These are phyloP conservation scores for Alloteropsis semialata DNA, from an alignment of 176 grass and related monocot species.

Conservation along the genomic window DNA sequence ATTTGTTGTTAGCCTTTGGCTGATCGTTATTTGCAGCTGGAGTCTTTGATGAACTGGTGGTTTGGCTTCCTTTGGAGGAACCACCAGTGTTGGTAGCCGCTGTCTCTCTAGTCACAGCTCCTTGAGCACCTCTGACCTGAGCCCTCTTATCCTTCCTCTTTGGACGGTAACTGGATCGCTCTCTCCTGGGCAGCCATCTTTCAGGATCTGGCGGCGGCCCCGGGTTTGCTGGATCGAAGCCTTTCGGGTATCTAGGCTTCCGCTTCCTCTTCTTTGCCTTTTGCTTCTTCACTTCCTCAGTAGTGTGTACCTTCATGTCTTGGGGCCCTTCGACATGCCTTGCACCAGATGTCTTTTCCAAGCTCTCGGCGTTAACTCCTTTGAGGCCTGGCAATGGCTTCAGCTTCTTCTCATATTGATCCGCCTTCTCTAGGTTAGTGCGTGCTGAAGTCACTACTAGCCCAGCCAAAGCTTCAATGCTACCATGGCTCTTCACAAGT, in stretches of 20 bases:
- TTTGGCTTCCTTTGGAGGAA: constrained; percentile 18
- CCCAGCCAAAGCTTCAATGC: constrained; percentile 71
- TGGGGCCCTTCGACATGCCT: constrained; percentile 61
- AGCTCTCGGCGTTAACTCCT: constrained; percentile 63
- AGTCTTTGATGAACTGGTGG: constrained; percentile 40
- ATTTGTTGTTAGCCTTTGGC: constrained; percentile 51
- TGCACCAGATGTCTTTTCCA: constrained; percentile 84
- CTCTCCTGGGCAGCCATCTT: constrained; percentile 90
- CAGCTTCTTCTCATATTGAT: constrained; percentile 82
- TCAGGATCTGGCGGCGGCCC: constrained; percentile 87
- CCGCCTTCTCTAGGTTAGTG: constrained; percentile 76
- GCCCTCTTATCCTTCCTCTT: constrained; percentile 91
- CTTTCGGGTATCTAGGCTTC: constrained; percentile 85
- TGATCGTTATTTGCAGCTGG: constrained; percentile 46
- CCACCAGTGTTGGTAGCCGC: constrained; percentile 6
- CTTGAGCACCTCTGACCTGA: constrained; percentile 90
- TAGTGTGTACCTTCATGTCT: constrained; percentile 42
- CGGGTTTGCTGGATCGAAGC: constrained; percentile 76
- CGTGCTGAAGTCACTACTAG: constrained; percentile 72
- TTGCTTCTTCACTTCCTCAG: constrained; percentile 67
- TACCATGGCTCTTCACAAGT: constrained; percentile 72
- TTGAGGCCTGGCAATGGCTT: constrained; percentile 77
- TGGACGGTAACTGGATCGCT: constrained; percentile 82
- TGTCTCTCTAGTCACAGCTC: constrained; percentile 60
- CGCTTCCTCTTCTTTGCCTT: constrained; percentile 90